Conservation (phyloP, 805 yeast genomes). For the Monosporozyma siamensis region DNA sequence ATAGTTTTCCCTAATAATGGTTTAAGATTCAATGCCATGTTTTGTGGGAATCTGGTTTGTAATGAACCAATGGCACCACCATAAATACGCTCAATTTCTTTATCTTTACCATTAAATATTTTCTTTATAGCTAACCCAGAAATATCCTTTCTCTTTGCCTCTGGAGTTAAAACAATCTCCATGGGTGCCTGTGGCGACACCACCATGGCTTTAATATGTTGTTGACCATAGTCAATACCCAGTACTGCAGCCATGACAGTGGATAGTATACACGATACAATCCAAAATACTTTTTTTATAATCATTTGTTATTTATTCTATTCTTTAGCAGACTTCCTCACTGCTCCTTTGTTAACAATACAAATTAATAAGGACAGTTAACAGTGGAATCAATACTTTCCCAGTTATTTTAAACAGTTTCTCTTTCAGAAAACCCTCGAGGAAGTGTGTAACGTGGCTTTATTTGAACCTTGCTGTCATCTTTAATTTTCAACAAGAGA, state of each 20-base stretch:
- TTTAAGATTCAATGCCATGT: conserved; percentile 60
- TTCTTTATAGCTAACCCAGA: conserved; percentile 63
- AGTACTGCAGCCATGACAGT: conserved; percentile 45
- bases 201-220: conserved; percentile 74
- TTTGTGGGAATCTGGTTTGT: conserved; percentile 63
- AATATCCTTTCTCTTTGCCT: conserved; percentile 82
- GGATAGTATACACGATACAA: background rate
- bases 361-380: too few species aligned
- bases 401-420: too few species aligned
- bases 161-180: conserved; percentile 81
- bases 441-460: background rate
- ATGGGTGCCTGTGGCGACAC: conserved; percentile 87
- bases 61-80: conserved; percentile 68
- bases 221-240: conserved; percentile 86
- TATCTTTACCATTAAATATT: conserved; percentile 20
- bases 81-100: conserved; percentile 56
- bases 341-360: too few species aligned
- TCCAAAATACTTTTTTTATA: background rate
- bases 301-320: background rate
- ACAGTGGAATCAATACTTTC: too few species aligned
- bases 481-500: background rate
- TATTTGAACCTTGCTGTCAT: background rate
- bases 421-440: too few species aligned
- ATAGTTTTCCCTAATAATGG: conserved; percentile 54
- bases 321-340: too few species aligned